Evolutionary conservation across 257 asterid genomes (phyloP).

Genomic region (Solanum ahanhuiri): DNA sequence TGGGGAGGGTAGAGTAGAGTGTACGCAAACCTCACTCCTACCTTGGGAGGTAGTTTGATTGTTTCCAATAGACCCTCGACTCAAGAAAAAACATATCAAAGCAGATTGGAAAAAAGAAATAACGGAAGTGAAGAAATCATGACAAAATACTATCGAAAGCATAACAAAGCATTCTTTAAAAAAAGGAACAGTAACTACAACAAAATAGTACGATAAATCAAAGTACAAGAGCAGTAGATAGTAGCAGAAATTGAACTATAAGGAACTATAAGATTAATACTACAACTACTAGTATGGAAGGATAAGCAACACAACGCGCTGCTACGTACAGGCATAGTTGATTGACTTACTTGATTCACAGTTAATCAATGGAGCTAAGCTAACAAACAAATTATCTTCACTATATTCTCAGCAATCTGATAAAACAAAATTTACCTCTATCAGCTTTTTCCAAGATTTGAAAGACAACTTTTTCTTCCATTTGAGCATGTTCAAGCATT

Average conservation of each 20-base stretch:
- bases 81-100: not conserved
- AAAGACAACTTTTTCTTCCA: constrained; percentile 88
- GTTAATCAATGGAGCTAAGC: not conserved
- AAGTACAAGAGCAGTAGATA: not conserved
- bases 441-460: constrained; percentile 88
- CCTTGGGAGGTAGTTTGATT: not conserved
- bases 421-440: constrained; percentile 42
- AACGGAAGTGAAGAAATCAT: not conserved
- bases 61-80: not conserved
- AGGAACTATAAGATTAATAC: not conserved
- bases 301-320: not conserved
- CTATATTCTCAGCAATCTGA: not conserved
- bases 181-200: no score
- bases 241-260: not conserved
- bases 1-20: not conserved
- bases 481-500: constrained; percentile 94
- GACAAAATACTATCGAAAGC: not conserved
- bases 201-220: not conserved
- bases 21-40: not conserved
- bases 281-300: not conserved
- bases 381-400: not conserved
- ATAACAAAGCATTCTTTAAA: not conserved
- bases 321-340: not conserved
- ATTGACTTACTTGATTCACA: not conserved
- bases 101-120: not conserved